Percentiles rank a stretch among this genome's conserved stretches.
phyloP scores from a whole-genome alignment of 257 asterid species.

The Nicotiana benthamiana region DNA sequence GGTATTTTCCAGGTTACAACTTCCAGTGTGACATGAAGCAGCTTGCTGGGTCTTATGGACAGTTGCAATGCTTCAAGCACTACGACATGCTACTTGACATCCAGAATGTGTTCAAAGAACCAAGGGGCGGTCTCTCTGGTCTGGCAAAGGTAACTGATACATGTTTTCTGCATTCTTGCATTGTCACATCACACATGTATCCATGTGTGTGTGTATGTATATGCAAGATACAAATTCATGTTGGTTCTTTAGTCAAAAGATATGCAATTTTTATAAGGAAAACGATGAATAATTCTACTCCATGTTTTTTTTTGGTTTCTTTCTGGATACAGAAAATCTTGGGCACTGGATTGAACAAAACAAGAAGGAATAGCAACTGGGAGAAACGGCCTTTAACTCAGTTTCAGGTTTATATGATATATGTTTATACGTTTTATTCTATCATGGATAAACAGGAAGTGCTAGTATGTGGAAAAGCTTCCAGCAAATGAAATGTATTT shows the following conservation, averaged over 20 bases:
- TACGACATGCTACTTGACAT: slow-evolving; percentile 91
- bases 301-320: slow-evolving; percentile 9
- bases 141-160: slow-evolving; percentile 59
- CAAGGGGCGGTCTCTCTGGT: slow-evolving; percentile 88
- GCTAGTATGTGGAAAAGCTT: neutral
- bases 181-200: neutral
- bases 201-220: neutral
- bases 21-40: slow-evolving; percentile 73
- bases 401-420: slow-evolving; percentile 46
- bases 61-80: slow-evolving; percentile 65
- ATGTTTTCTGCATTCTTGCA: neutral
- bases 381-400: slow-evolving; percentile 82
- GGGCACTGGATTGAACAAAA: slow-evolving; percentile 79
- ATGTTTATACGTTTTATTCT: neutral
- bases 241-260: neutral
- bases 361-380: slow-evolving; percentile 95
- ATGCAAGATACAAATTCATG: neutral
- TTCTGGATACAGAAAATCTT: slow-evolving; percentile 58
- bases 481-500: neutral
- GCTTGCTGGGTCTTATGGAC: slow-evolving; percentile 72
- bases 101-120: slow-evolving; percentile 77
- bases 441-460: neutral
- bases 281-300: neutral
- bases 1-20: slow-evolving; percentile 61
- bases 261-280: neutral